phyloP scores from a whole-genome alignment of 2,329 filamentous ascomycete species.

The Epichloe sp. region DNA sequence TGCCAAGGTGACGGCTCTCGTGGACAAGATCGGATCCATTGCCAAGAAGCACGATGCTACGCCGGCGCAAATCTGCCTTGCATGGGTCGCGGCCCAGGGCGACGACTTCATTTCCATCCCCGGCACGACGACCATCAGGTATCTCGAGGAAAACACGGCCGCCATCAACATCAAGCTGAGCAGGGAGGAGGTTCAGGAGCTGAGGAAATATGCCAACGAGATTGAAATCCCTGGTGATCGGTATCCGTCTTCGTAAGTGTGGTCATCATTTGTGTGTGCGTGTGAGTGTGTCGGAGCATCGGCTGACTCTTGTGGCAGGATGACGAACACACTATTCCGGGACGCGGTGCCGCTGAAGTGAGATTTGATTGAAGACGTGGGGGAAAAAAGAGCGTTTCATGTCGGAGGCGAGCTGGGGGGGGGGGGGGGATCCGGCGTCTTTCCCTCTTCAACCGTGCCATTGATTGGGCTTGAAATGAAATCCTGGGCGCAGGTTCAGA shows the following conservation, averaged over 20 bases:
- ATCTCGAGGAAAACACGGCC: constrained; percentile 32
- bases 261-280: not conserved
- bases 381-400: too few species aligned
- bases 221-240: constrained; percentile 16
- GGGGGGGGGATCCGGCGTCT: too few species aligned
- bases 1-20: constrained; percentile 37
- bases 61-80: constrained; percentile 43
- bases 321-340: not conserved
- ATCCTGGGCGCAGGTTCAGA: too few species aligned
- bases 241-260: constrained; percentile 8
- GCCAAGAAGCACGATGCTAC: constrained; percentile 42
- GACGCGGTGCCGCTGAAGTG: not conserved
- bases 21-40: constrained; percentile 33
- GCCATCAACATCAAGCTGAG: constrained; percentile 20
- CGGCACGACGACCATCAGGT: constrained; percentile 33
- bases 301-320: not conserved
- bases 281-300: not conserved
- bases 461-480: too few species aligned
- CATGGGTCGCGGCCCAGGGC: constrained; percentile 49
- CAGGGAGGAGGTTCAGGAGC: constrained; percentile 20
- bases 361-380: not conserved
- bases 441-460: too few species aligned
- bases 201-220: constrained; percentile 17
- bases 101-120: constrained; percentile 47
- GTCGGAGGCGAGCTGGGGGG: too few species aligned